phyloP scores from a whole-genome alignment of 1,284 basidiomycete genomes.

The Ustilago hordei region DNA sequence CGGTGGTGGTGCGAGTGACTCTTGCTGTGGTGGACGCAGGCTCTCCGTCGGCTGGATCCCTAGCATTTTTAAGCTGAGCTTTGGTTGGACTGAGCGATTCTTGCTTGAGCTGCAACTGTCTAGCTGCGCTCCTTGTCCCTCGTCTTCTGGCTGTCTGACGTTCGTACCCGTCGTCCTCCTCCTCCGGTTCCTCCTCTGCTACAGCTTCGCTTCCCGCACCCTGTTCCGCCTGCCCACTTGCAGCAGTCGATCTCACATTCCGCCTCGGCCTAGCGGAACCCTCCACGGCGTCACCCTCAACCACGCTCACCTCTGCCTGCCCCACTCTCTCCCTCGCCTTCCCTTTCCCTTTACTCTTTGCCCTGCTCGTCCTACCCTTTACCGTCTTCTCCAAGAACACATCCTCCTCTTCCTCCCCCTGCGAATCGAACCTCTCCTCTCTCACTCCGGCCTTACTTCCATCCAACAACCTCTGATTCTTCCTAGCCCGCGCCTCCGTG shows the following conservation, averaged over 20 bases:
- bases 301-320: constrained; percentile 1
- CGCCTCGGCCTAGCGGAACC: constrained; percentile 24
- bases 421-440: constrained; percentile 49
- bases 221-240: neutral
- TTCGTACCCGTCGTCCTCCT: neutral
- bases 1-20: constrained; percentile 2
- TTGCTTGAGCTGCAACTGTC: constrained; percentile 27
- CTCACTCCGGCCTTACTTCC: constrained; percentile 31
- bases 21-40: neutral
- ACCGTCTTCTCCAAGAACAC: constrained; percentile 39
- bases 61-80: constrained; percentile 9
- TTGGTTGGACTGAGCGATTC: constrained; percentile 33
- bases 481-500: neutral
- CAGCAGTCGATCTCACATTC: constrained; percentile 21
- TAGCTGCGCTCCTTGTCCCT: constrained; percentile 15
- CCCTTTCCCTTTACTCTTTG: constrained; percentile 10
- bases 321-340: constrained; percentile 12
- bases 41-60: neutral
- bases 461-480: constrained; percentile 30
- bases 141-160: constrained; percentile 24
- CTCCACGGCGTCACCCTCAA: constrained; percentile 1
- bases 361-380: constrained; percentile 16
- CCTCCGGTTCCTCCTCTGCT: neutral
- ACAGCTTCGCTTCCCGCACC: neutral
- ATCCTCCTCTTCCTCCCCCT: constrained; percentile 51